phyloP scores from a whole-genome alignment of 192 early-diverging fungal genomes.

The Linnemannia exigua region DNA sequence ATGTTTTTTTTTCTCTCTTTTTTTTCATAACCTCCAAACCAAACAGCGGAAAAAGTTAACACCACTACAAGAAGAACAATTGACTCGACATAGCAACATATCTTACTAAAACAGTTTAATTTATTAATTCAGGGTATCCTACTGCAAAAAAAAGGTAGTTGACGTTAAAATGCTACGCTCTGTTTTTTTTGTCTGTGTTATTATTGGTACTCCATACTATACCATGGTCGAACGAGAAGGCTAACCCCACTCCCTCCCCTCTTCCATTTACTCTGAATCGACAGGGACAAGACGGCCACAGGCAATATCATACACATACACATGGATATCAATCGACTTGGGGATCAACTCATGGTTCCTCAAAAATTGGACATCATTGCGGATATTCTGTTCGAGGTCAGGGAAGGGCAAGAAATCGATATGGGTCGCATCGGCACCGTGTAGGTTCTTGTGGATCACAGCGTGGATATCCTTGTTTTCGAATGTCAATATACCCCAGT shows the following conservation, averaged over 20 bases:
- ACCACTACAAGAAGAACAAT: too few relatives aligned
- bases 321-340: slow-evolving; percentile 50
- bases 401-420: slow-evolving; percentile 58
- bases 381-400: slow-evolving; percentile 55
- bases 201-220: not conserved
- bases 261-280: slow-evolving; percentile 11
- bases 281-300: slow-evolving; percentile 53
- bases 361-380: slow-evolving; percentile 45
- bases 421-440: slow-evolving; percentile 45
- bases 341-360: slow-evolving; percentile 51
- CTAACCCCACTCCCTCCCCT: not conserved
- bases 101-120: too few relatives aligned
- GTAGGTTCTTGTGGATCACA: slow-evolving; percentile 48
- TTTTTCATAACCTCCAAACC: too few relatives aligned
- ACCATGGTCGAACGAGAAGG: not conserved
- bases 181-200: too few relatives aligned
- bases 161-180: too few relatives aligned
- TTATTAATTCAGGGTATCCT: too few relatives aligned
- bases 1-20: too few relatives aligned
- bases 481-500: slow-evolving; percentile 64
- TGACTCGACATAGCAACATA: too few relatives aligned
- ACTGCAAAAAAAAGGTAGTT: too few relatives aligned
- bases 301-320: slow-evolving; percentile 55
- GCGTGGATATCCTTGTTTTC: slow-evolving; percentile 45
- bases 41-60: too few relatives aligned